Conservation (phyloP, 2,329 filamentous ascomycete species). For the Metarhizium robertsii region DNA sequence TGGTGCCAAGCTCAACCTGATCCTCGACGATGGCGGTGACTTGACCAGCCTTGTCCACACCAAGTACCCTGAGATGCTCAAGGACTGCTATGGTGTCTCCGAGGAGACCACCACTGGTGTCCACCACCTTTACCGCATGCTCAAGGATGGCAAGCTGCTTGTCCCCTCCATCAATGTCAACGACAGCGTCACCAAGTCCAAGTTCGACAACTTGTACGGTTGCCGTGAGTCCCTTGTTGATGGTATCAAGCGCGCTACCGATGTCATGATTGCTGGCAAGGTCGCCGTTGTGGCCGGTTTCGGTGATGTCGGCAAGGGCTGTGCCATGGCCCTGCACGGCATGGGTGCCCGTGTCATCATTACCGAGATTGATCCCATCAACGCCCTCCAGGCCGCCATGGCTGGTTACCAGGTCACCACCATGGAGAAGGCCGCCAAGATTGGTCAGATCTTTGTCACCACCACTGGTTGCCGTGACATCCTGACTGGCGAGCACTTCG, state of each 20-base stretch:
- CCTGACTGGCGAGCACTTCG: constrained; percentile 83
- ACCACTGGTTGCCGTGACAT: constrained; percentile 99
- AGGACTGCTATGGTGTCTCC: constrained; percentile 96
- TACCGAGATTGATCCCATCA: constrained; percentile 98
- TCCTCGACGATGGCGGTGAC: constrained; percentile 97
- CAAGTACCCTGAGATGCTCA: constrained; percentile 98
- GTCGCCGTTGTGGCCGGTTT: constrained; percentile 94
- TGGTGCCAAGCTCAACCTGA: constrained; percentile 92
- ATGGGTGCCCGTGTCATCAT: constrained; percentile 97
- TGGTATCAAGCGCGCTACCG: constrained; percentile 99
- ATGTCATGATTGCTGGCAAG: constrained; percentile 99
- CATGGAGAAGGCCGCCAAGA: constrained; percentile 88
- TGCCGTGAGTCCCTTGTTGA: constrained; percentile 98
- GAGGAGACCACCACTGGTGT: constrained; percentile 99
- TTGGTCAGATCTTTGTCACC: constrained; percentile 97
- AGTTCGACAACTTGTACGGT: constrained; percentile 99
- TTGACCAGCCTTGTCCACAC: constrained; percentile 91
- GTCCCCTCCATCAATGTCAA: constrained; percentile 99
- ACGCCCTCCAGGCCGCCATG: constrained; percentile 97
- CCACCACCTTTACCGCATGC: constrained; percentile 98
- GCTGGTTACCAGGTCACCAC: constrained; percentile 94
- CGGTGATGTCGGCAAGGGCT: constrained; percentile 99
- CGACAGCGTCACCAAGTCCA: constrained; percentile 99
- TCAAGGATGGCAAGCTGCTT: constrained; percentile 82
- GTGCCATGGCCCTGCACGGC: constrained; percentile 86